These are phyloP conservation scores for Cercospora zeae-maydis DNA, from an alignment of 2,329 filamentous ascomycete species.

Conservation along the genomic window DNA sequence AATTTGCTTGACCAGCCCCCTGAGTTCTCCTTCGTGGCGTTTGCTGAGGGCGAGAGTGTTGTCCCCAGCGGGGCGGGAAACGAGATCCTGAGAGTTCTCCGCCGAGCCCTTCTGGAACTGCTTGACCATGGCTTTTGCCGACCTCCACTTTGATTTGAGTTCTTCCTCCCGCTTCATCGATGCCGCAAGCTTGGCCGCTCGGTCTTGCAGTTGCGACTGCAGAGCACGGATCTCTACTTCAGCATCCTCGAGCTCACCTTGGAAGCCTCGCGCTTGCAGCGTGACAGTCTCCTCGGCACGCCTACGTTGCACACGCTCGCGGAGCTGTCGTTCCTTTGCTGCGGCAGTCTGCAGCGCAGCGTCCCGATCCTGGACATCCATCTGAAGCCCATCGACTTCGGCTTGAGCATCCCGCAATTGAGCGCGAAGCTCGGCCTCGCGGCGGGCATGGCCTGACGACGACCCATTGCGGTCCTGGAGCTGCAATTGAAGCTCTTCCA, in stretches of 20 bases:
- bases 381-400: conserved; percentile 35
- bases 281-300: conserved; percentile 31
- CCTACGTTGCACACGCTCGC: conserved; percentile 32
- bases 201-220: conserved; percentile 36
- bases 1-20: conserved; percentile 83
- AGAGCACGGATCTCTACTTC: conserved; percentile 42
- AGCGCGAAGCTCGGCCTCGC: conserved; percentile 42
- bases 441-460: conserved; percentile 35
- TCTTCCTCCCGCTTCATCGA: conserved; percentile 36
- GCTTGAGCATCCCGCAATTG: conserved; percentile 35
- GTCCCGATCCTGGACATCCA: conserved; percentile 46
- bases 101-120: conserved; percentile 37
- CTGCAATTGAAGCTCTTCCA: conserved; percentile 38
- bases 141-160: conserved; percentile 35
- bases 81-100: conserved; percentile 41
- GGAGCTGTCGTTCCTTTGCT: conserved; percentile 44
- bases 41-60: conserved; percentile 55
- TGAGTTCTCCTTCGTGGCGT: conserved; percentile 69
- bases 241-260: conserved; percentile 39
- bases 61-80: background rate
- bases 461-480: conserved; percentile 48
- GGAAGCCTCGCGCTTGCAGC: conserved; percentile 40
- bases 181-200: conserved; percentile 32
- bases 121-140: conserved; percentile 23
- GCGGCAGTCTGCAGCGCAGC: conserved; percentile 34